Base-by-base conservation (phyloP, 2,329 filamentous ascomycete species). In the Diaporthe sp. region DNA sequence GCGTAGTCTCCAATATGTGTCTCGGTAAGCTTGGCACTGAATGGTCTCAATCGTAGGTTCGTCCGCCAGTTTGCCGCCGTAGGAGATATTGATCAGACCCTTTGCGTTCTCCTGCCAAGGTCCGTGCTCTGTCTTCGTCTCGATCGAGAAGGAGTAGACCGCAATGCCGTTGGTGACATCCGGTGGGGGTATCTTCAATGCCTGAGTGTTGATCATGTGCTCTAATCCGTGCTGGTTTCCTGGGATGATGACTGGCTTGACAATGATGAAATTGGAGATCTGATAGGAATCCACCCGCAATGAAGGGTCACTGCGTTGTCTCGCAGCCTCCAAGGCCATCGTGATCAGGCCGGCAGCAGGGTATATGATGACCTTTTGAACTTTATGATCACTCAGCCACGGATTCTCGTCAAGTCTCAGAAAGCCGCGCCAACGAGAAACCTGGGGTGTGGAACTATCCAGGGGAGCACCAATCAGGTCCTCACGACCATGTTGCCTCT, bases 161-260 rank as follows among this genome's bases (percentile, higher is more conserved):
- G 78, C 72, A 1, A 73, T 76, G 3, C 75, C 75, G 17, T 55
- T 67, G 22, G 65, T 77, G 1, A 72, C 72, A 0, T 78, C 53
- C 1, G 73, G 73, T 10, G 65, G 37, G 10, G 73, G 76, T 13
- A 67, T 51, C 47, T 78, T 73, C 20, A 79, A 47, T 2, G 80
- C 75, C 68, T 84, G 87, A 76, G 89, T 83, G 60, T 86, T 87
- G 68, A 90, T 81, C 6, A 85, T 85, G 76, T 87, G 85, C 78
- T 92, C 89, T 0, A 91, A 81, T 0, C 89, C 89, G 73, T 87
- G 85, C 6, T 81, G 72, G 1, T 83, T 86, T 44, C 83, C 81
- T 4, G 88, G 87, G 12, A 91, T 83, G 6, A 91, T 82, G 83
- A 91, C 86, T 2, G 90, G 88, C 73, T 86, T 87, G 65, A 85